A percentile compares a stretch with the other conserved stretches of the same genome.
Evolutionary conservation across 305 asterid genomes (phyloP).

Genomic region (Solanum chacoense): DNA sequence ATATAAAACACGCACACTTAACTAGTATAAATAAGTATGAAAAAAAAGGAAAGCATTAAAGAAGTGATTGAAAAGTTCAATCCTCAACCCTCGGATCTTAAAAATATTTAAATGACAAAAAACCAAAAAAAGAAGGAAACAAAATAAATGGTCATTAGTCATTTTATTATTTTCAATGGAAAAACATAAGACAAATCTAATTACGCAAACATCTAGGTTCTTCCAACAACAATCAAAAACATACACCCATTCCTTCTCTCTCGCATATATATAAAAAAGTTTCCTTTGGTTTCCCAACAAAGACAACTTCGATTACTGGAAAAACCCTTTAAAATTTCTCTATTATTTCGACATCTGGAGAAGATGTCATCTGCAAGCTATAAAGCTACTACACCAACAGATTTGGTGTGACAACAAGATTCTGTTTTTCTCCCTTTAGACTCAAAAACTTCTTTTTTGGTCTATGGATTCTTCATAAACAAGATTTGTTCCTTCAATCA

Average conservation of each 20-base stretch:
- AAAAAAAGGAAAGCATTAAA: neutral
- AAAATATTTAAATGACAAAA: neutral
- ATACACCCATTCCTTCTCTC: neutral
- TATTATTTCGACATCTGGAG: neutral
- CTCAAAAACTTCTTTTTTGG: neutral
- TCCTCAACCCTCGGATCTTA: neutral
- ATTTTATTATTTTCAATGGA: neutral
- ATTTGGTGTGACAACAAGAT: conserved; percentile 1
- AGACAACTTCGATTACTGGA: neutral
- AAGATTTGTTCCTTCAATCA: neutral
- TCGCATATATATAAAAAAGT: neutral
- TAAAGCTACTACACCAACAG: neutral
- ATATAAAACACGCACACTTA: neutral
- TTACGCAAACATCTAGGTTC: conserved; percentile 3
- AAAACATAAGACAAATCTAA: neutral
- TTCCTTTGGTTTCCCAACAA: neutral
- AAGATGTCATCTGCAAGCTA: neutral
- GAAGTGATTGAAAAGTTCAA: neutral
- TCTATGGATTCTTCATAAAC: neutral
- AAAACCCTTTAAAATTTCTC: neutral
- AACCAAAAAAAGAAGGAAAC: neutral
- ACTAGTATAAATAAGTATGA: neutral
- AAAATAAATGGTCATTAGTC: neutral
- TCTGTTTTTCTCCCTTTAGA: conserved; percentile 2
- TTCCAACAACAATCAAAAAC: neutral